Evolutionary conservation across 805 yeast species (phyloP).

Genomic region (Ascoidea rubescens): DNA sequence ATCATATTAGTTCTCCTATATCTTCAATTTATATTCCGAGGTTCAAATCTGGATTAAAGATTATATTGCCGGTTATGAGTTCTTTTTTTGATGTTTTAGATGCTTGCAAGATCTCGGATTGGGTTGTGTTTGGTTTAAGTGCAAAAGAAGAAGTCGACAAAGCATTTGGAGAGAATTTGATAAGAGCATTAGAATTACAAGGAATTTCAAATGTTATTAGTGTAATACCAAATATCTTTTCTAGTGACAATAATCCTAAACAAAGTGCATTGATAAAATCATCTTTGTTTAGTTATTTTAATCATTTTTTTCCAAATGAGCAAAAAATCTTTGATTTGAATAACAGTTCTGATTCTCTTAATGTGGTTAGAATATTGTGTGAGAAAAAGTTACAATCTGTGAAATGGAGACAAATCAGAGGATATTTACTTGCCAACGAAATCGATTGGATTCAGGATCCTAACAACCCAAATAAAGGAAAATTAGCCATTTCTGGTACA

Average conservation of each 20-base stretch:
- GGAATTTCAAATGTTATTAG: conserved; percentile 80
- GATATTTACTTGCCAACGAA: conserved; percentile 68
- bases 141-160: conserved; percentile 73
- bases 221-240: conserved; percentile 59
- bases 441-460: conserved; percentile 21
- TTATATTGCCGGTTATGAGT: conserved; percentile 55
- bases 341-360: conserved; percentile 49
- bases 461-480: conserved; percentile 15
- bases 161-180: conserved; percentile 73
- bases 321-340: conserved; percentile 70
- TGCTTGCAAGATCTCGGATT: conserved; percentile 82
- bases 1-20: conserved; percentile 16
- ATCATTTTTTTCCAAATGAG: conserved; percentile 68
- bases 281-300: conserved; percentile 51
- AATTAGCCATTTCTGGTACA: conserved; percentile 60
- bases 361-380: conserved; percentile 61
- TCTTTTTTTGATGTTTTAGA: conserved; percentile 64
- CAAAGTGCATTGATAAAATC: conserved; percentile 57
- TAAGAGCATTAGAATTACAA: conserved; percentile 81
- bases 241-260: conserved; percentile 58
- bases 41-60: conserved; percentile 62
- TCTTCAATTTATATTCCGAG: conserved; percentile 39
- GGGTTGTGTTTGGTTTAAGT: conserved; percentile 78
- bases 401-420: conserved; percentile 88
- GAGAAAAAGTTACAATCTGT: conserved; percentile 79